Percentiles rank a stretch among this genome's conserved stretches.
Evolutionary conservation across 805 yeast genomes (phyloP).

Genomic region (Wickerhamiella dianesei): DNA sequence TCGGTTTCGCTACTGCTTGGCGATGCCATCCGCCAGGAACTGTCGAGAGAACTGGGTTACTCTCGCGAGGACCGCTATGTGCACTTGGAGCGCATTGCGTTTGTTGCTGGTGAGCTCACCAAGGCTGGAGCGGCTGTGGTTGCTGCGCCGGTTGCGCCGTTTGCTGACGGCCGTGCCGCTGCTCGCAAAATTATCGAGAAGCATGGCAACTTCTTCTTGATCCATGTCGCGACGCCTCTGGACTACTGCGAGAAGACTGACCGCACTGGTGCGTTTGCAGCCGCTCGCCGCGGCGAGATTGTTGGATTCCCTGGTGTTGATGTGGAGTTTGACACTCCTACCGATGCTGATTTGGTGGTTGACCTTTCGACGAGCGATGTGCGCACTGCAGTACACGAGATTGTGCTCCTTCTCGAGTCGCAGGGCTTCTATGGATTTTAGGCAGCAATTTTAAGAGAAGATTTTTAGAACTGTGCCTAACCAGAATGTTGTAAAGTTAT

Average conservation of each 20-base stretch:
- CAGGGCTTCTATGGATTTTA: conserved; percentile 57
- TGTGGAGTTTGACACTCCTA: conserved; percentile 35
- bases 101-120: conserved; percentile 59
- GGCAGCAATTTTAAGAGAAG: too few species aligned
- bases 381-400: conserved; percentile 58
- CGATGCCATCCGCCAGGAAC: conserved; percentile 30
- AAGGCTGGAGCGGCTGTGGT: conserved; percentile 90
- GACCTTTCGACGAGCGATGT: conserved; percentile 43
- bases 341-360: conserved; percentile 44
- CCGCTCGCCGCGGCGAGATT: conserved; percentile 34
- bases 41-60: conserved; percentile 31
- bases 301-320: conserved; percentile 36
- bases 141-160: conserved; percentile 42
- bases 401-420: conserved; percentile 58
- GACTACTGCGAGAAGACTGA: conserved; percentile 35
- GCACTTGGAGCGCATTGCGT: conserved; percentile 38
- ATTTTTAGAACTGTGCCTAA: too few species aligned
- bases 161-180: conserved; percentile 30
- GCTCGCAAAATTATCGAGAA: conserved; percentile 34
- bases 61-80: conserved; percentile 28
- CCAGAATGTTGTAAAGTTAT: too few species aligned
- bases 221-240: conserved; percentile 39
- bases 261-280: conserved; percentile 37
- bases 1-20: conserved; percentile 49
- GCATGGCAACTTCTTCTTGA: conserved; percentile 38